Evolutionary conservation across 2,329 filamentous ascomycete genomes (phyloP).

Genomic region (Fusarium sulawesiense): DNA sequence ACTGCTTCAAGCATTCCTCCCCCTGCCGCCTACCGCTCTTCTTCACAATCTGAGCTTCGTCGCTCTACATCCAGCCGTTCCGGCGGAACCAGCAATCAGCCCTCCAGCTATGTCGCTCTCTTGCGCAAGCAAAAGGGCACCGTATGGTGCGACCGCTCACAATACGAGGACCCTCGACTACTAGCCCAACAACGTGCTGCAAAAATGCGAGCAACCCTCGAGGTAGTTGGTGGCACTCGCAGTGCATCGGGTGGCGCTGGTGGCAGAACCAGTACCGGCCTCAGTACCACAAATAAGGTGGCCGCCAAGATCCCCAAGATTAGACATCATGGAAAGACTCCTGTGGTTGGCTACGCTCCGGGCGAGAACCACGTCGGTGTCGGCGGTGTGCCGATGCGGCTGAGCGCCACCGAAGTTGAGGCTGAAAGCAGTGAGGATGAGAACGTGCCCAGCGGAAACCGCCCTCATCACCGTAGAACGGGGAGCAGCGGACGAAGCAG

Average conservation of each 20-base stretch:
- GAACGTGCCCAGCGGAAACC: constrained; percentile 60
- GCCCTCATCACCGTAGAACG: constrained; percentile 73
- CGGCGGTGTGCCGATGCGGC: constrained; percentile 85
- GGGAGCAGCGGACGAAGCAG: constrained; percentile 82
- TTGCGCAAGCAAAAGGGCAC: constrained; percentile 97
- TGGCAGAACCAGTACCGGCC: constrained; percentile 71
- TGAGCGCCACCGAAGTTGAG: constrained; percentile 96
- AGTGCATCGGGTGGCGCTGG: constrained; percentile 51
- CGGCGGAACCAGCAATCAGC: constrained; percentile 62
- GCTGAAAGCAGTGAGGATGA: constrained; percentile 86
- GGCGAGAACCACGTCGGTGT: constrained; percentile 79
- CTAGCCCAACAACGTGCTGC: constrained; percentile 86
- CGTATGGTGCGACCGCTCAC: constrained; percentile 96
- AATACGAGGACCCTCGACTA: constrained; percentile 88
- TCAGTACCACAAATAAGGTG: constrained; percentile 72
- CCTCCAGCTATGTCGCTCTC: constrained; percentile 91
- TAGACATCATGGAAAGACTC: constrained; percentile 84
- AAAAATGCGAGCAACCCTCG: constrained; percentile 85
- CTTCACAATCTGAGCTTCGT: constrained; percentile 69
- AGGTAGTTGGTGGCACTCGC: constrained; percentile 74
- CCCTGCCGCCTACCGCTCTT: constrained; percentile 67
- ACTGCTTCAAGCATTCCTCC: constrained; percentile 76
- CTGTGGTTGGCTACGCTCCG: constrained; percentile 81
- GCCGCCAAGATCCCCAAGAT: constrained; percentile 93
- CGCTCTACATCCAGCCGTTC: constrained; percentile 87